phyloP scores from a whole-genome alignment of 2,329 filamentous ascomycete genomes.

The Chrysoporthe cubensis region DNA sequence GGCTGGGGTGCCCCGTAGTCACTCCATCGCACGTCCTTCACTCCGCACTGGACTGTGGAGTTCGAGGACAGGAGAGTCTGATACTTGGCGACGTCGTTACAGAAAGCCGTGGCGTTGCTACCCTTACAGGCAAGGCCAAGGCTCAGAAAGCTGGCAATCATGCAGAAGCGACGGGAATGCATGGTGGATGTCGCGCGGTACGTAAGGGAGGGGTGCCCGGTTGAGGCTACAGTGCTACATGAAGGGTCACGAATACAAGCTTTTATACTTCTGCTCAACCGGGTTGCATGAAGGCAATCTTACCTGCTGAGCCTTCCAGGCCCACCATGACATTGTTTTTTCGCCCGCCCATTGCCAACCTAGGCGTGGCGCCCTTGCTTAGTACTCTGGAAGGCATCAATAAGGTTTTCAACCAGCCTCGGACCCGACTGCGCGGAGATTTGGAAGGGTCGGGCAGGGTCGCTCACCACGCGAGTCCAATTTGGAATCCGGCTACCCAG shows the following conservation, averaged over 20 bases:
- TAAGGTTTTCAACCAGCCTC: neutral
- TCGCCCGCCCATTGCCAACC: neutral
- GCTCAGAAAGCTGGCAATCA: slow-evolving; percentile 20
- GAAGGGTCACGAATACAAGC: neutral
- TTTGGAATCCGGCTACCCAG: neutral
- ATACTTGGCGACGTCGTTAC: neutral
- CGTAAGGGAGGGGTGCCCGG: neutral
- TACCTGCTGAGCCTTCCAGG: neutral
- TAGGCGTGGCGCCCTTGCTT: neutral
- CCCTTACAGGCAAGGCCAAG: slow-evolving; percentile 14
- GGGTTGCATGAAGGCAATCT: neutral
- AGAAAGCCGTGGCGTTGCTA: neutral
- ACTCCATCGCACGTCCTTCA: slow-evolving; percentile 30
- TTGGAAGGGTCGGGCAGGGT: neutral
- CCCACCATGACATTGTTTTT: neutral
- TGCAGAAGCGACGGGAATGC: slow-evolving; percentile 12
- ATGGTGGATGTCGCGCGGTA: slow-evolving; percentile 8
- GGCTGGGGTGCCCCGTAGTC: slow-evolving; percentile 29
- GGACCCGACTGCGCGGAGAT: neutral
- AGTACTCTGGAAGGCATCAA: neutral
- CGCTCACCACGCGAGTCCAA: neutral
- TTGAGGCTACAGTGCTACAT: neutral
- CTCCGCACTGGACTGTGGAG: slow-evolving; percentile 25
- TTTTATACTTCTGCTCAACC: neutral
- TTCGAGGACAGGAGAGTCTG: slow-evolving; percentile 20